These are phyloP conservation scores for Lodderomyces jiufengensis DNA, from an alignment of 1,139 yeast genomes.

Conservation along the genomic window DNA sequence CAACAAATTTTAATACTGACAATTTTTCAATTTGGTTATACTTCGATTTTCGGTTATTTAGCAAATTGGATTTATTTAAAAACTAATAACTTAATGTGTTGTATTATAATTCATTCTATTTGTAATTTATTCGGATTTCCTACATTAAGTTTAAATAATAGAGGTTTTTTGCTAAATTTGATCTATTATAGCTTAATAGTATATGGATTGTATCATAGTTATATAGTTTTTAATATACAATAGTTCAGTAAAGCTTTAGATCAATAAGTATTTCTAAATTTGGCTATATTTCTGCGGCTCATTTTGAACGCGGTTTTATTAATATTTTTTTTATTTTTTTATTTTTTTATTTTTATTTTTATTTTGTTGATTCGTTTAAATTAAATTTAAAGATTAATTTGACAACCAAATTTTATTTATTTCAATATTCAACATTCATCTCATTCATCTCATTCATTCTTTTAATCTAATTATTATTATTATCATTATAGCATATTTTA, in stretches of 20 bases:
- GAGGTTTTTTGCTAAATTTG: constrained; percentile 14
- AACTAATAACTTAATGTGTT: constrained; percentile 56
- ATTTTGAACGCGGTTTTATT: no score
- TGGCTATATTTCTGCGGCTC: neutral
- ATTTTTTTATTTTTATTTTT: no score
- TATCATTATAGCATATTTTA: neutral
- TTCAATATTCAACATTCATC: no score
- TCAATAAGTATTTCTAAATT: no score
- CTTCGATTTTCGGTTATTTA: constrained; percentile 75
- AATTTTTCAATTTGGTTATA: constrained; percentile 62
- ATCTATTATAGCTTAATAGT: constrained; percentile 42
- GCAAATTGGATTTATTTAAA: constrained; percentile 56
- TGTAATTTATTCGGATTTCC: constrained; percentile 88
- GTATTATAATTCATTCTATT: constrained; percentile 61
- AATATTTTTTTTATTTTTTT: no score
- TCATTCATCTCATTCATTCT: no score
- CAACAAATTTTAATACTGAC: constrained; percentile 38
- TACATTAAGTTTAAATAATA: constrained; percentile 21
- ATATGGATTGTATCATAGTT: constrained; percentile 28
- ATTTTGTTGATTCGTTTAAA: constrained; percentile 2
- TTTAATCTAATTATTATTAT: no score
- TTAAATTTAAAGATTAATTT: no score
- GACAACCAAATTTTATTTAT: neutral
- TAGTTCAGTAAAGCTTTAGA: no score
- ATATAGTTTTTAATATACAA: neutral